These are phyloP conservation scores for Triangularia verruculosa DNA, from an alignment of 2,329 filamentous ascomycete species.

Conservation along the genomic window DNA sequence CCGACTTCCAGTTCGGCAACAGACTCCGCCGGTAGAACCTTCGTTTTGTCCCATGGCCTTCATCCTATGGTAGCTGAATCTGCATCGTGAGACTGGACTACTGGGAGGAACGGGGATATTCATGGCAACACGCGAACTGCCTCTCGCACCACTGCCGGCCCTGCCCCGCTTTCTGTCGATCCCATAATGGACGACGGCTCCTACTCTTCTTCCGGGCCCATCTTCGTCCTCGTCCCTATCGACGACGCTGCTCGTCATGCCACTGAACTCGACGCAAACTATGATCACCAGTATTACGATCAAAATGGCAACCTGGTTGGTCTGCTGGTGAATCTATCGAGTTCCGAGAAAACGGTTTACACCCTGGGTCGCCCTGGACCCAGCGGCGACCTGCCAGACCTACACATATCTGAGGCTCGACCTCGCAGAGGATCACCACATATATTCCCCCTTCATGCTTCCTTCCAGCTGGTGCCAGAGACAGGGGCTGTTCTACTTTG, in stretches of 20 bases:
- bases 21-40: background rate
- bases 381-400: constrained; percentile 15
- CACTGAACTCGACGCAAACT: background rate
- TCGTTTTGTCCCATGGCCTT: background rate
- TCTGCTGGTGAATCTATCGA: constrained; percentile 24
- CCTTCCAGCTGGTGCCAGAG: constrained; percentile 23
- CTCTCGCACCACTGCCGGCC: constrained; percentile 7
- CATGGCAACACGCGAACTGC: constrained; percentile 11
- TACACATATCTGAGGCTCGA: constrained; percentile 25
- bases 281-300: background rate
- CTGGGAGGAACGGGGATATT: constrained; percentile 4
- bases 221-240: background rate
- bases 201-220: background rate
- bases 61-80: background rate
- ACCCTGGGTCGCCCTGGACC: constrained; percentile 22
- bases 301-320: constrained; percentile 1
- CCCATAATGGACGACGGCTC: constrained; percentile 11
- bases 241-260: background rate
- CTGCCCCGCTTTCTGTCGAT: background rate
- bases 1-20: constrained; percentile 3
- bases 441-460: constrained; percentile 28
- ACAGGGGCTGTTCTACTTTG: constrained; percentile 30
- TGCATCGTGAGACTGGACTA: background rate
- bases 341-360: constrained; percentile 9
- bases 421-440: constrained; percentile 18